Base-by-base conservation (phyloP, 2,329 filamentous ascomycete species). In the Bisporella sp. region DNA sequence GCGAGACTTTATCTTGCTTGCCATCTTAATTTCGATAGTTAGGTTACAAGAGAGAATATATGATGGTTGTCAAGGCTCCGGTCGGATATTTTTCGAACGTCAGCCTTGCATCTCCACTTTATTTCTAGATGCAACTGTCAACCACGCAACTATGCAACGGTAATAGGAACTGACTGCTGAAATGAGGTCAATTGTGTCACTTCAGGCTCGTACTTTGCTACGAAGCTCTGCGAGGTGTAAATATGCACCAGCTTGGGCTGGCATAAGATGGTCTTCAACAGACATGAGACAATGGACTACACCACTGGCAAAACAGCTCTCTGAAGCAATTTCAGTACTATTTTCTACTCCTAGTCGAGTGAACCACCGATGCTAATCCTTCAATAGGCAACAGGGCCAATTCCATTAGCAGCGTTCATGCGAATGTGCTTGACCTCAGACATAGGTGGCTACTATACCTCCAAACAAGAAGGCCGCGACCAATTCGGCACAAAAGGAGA, bases 341-440 rank as follows among this genome's bases (percentile, higher is more conserved):
- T 43, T 21, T 21, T 21, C 21, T 21, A 21, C 21, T 21, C 21
- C 21, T 21, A 21, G 3, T 21, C 21, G 21, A 3, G 21, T 21
- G 21, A 21, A 21, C 21, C 21, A 21, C 21, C 21, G 21, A 21
- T 21, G 21, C 21, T 21, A 21, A 21, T 3, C 21, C 21, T 21
- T 21, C 21, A 35, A 12, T 59, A 87, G 82, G 81, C 85, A 40
- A 97, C 93, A 8, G 93, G 93, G 0, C 92, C 93, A 4, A 83
- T 97, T 31, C 89, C 93, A 1, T 79, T 99, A 54, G 91, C 93
- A 5, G 85, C 89, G 47, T 99, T 91, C 68, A 99, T 99, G 93
- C 91, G 93, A 66, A 95, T 97, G 84, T 96, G 92, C 67, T 80
- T 99, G 56, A 99, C 93, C 1, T 87, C 88, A 8, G 88, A 93